Conservation (phyloP, 495 filamentous ascomycete species). For the Penicillium cataractarum region DNA sequence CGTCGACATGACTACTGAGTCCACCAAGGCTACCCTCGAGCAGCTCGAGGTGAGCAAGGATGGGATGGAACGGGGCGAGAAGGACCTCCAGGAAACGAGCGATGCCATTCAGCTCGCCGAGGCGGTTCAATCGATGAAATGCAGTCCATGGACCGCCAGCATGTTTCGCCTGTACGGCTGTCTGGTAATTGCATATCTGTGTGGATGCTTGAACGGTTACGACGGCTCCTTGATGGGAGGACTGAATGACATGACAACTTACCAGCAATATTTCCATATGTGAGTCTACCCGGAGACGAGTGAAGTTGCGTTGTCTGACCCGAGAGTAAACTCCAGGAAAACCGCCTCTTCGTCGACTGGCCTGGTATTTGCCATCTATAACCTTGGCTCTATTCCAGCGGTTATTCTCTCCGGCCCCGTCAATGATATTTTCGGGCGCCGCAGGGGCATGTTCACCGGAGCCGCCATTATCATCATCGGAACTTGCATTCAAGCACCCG, state of each 20-base stretch:
- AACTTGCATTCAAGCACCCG: constrained; percentile 54
- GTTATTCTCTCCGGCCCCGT: constrained; percentile 26
- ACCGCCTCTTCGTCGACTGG: constrained; percentile 41
- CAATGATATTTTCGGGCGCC: constrained; percentile 51
- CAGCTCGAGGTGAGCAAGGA: constrained; percentile 12
- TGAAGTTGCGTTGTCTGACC: background rate
- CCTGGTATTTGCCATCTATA: constrained; percentile 62
- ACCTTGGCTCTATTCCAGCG: constrained; percentile 41
- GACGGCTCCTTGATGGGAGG: constrained; percentile 54
- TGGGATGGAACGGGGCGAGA: constrained; percentile 3
- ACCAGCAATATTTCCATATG: constrained; percentile 44
- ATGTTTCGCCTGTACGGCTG: constrained; percentile 29
- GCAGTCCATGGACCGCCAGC: constrained; percentile 24
- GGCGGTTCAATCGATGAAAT: constrained; percentile 15
- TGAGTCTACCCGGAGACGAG: constrained; percentile 13
- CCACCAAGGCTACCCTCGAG: constrained; percentile 9
- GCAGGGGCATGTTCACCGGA: constrained; percentile 65
- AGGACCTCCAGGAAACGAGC: constrained; percentile 8
- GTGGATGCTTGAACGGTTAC: constrained; percentile 48
- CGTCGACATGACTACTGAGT: background rate
- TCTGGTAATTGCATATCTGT: constrained; percentile 25
- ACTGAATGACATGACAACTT: constrained; percentile 41
- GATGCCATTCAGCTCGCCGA: constrained; percentile 16
- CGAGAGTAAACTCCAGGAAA: constrained; percentile 13
- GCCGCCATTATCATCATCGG: constrained; percentile 61